These are phyloP conservation scores for Nakazawaea ishiwadae DNA, from an alignment of 805 yeast species.

Conservation along the genomic window DNA sequence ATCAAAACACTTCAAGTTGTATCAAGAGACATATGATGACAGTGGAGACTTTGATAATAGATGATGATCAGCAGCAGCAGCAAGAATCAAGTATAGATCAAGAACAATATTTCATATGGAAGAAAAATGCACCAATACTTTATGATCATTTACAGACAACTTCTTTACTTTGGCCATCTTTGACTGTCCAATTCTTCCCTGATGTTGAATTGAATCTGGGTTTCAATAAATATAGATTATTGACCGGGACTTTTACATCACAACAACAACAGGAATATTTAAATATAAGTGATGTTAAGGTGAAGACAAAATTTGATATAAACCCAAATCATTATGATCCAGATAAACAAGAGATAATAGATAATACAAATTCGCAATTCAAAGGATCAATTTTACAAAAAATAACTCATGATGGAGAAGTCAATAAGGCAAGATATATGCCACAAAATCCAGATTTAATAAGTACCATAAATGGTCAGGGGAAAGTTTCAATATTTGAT, in stretches of 20 bases:
- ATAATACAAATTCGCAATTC: slow-evolving; percentile 26
- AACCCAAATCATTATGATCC: slow-evolving; percentile 32
- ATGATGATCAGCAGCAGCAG: no score
- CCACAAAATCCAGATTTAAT: slow-evolving; percentile 86
- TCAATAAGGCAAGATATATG: slow-evolving; percentile 67
- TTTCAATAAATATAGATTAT: slow-evolving; percentile 33
- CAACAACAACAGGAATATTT: slow-evolving; percentile 49
- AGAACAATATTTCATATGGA: slow-evolving; percentile 35
- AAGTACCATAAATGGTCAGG: slow-evolving; percentile 64
- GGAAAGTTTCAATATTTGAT: slow-evolving; percentile 66
- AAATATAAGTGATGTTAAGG: slow-evolving; percentile 28
- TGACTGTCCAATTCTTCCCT: slow-evolving; percentile 59
- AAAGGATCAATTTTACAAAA: slow-evolving; percentile 45
- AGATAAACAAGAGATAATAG: slow-evolving; percentile 26
- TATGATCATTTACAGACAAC: slow-evolving; percentile 50
- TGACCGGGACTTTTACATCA: slow-evolving; percentile 63
- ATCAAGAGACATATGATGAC: not conserved
- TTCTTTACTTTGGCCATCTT: slow-evolving; percentile 60
- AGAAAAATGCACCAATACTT: slow-evolving; percentile 53
- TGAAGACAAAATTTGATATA: slow-evolving; percentile 21
- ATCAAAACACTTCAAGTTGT: no score
- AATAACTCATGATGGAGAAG: slow-evolving; percentile 66
- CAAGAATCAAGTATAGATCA: no score
- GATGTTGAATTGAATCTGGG: slow-evolving; percentile 31
- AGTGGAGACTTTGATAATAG: not conserved